Conservation (phyloP, 2,329 filamentous ascomycete species). For the Clonostachys sp. region DNA sequence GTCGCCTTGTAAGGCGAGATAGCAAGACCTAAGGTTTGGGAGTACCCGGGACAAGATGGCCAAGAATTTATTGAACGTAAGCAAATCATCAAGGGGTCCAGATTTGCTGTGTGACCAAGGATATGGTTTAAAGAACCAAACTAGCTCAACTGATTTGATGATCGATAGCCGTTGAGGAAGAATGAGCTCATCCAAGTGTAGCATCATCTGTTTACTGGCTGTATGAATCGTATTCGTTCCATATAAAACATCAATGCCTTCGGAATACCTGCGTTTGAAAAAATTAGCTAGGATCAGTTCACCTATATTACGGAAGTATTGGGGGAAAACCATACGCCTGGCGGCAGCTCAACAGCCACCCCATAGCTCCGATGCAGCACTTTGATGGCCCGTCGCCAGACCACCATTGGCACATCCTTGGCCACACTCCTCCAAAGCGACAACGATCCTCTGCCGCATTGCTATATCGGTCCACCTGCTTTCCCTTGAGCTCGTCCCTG, state of each 20-base stretch:
- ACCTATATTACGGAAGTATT: neutral
- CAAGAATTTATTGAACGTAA: too few relatives aligned
- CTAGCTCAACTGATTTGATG: slow-evolving; percentile 2
- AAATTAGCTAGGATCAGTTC: neutral
- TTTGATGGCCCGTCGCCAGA: neutral
- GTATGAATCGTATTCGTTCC: slow-evolving; percentile 6
- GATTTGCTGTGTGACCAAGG: too few relatives aligned
- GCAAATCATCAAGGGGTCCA: too few relatives aligned
- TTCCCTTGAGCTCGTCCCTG: neutral
- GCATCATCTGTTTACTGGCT: slow-evolving; percentile 1
- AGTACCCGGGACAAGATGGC: too few relatives aligned
- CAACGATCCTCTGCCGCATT: neutral
- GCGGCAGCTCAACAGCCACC: slow-evolving; percentile 4
- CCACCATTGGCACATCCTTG: neutral
- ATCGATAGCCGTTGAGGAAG: slow-evolving; percentile 1
- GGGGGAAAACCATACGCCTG: slow-evolving; percentile 1
- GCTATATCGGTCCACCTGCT: neutral
- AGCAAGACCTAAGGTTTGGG: too few relatives aligned
- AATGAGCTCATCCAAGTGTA: slow-evolving; percentile 1
- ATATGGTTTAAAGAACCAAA: neutral
- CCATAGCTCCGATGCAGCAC: slow-evolving; percentile 3
- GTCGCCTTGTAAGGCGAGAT: too few relatives aligned
- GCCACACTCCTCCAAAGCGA: neutral
- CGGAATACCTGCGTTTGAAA: slow-evolving; percentile 1
- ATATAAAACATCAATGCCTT: slow-evolving; percentile 6